A percentile compares a stretch with the other conserved stretches of the same genome.
phyloP scores from a whole-genome alignment of 2,329 filamentous ascomycete species.

The Cercospora sojina region DNA sequence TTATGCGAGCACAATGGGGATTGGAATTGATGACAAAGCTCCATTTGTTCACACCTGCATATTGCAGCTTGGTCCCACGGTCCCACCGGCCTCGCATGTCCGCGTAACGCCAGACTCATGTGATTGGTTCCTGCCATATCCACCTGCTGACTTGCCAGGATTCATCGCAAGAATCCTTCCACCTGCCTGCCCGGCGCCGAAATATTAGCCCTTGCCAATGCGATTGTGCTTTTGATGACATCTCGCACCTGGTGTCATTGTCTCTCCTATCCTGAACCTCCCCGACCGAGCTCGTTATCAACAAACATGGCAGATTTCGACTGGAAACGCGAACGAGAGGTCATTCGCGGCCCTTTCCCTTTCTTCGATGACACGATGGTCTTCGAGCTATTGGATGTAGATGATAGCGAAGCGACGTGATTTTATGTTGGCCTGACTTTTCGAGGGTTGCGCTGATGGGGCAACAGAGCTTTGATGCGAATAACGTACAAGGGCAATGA shows the following conservation, averaged over 20 bases:
- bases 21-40: neutral
- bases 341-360: slow-evolving; percentile 2
- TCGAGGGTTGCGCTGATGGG: neutral
- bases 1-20: neutral
- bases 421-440: neutral
- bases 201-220: neutral
- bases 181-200: slow-evolving; percentile 5
- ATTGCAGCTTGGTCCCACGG: neutral
- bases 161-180: neutral
- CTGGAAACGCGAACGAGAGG: slow-evolving; percentile 5
- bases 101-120: neutral
- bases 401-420: slow-evolving; percentile 1
- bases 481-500: slow-evolving; percentile 12
- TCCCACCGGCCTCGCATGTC: neutral
- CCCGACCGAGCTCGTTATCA: neutral
- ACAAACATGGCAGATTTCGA: slow-evolving; percentile 8
- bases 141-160: slow-evolving; percentile 1
- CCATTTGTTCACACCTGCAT: neutral
- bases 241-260: neutral
- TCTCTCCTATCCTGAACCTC: neutral
- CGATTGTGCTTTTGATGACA: neutral
- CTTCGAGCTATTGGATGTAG: slow-evolving; percentile 8
- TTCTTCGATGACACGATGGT: slow-evolving; percentile 10
- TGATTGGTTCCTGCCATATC: neutral
- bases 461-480: slow-evolving; percentile 1